Base-by-base conservation (phyloP, 768 basidiomycete species). In the Lentinus tigrinus region DNA sequence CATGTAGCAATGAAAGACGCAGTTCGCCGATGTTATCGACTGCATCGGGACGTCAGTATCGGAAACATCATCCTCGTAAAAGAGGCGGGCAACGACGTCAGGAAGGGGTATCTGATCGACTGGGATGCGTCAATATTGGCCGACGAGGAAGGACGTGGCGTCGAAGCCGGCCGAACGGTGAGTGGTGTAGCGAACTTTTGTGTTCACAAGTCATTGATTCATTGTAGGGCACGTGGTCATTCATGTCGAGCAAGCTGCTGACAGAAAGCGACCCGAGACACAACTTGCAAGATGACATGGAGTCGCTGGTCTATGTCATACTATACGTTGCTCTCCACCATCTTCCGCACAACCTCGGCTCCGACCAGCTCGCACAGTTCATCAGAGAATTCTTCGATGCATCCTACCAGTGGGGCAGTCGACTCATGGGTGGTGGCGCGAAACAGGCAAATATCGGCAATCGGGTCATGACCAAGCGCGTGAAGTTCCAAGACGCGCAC, bases 291-390 rank as follows among this genome's bases (percentile, higher is more conserved):
- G 55, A 61, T 38, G 60, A 61, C 27, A 56, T 57, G 56, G 60
- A 61, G 19, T 56, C 56, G 2, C 31, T 61, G 3, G 21, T 61
- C 40, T 61, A 61, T 34, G 55, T 61, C 5, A 51, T 57, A 6
- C 47, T 61, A 1, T 57, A 52, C 3, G 3, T 2, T 8, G 40
- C n/a, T n/a, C 14, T 42, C 4, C 40, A 4, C 17, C 8, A 8
- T 2, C 40, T 42, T 2, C 17, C 17, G 17, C 40, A 42, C 40
- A 42, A 31, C 31, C n/a, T n/a, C n/a, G n/a, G n/a, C n/a, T n/a
- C n/a, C n/a, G n/a, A n/a, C n/a, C n/a, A n/a, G n/a, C n/a, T n/a
- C n/a, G n/a, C n/a, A n/a, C n/a, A n/a, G n/a, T n/a, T n/a, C n/a
- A n/a, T n/a, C n/a, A n/a, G n/a, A n/a, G n/a, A n/a, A n/a, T n/a